phyloP scores from a whole-genome alignment of 768 basidiomycete genomes.

The Kwoniella botswanensis region DNA sequence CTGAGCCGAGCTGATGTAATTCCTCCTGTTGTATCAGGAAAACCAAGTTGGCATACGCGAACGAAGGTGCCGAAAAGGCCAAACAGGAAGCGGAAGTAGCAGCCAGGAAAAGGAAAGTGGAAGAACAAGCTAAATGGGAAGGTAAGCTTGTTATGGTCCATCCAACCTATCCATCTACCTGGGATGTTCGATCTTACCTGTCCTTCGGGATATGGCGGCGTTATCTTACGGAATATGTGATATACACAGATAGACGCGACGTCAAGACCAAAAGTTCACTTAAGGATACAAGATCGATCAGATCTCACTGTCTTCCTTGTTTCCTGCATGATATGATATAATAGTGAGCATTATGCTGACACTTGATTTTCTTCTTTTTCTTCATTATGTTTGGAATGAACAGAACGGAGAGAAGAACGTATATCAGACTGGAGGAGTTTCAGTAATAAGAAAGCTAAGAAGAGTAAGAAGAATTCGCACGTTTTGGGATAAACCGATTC shows the following conservation, averaged over 20 bases:
- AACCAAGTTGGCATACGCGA: conserved; percentile 53
- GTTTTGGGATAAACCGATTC: conserved; percentile 46
- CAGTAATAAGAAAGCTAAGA: conserved; percentile 44
- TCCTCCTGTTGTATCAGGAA: conserved; percentile 29
- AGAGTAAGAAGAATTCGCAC: conserved; percentile 54
- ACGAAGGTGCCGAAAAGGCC: conserved; percentile 57
- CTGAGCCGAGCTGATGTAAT: conserved; percentile 3
- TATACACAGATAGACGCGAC: conserved; percentile 1
- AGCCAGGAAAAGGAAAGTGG: conserved; percentile 52
- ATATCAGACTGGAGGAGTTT: conserved; percentile 54
- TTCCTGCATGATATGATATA: background rate
- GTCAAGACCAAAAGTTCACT: background rate
- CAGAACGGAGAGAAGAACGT: conserved; percentile 55
- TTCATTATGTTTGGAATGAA: background rate
- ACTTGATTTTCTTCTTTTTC: conserved; percentile 15
- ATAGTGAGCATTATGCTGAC: conserved; percentile 25
- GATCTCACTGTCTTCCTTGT: background rate
- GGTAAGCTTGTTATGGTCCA: conserved; percentile 35
- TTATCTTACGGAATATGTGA: conserved; percentile 22
- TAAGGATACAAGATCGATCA: background rate
- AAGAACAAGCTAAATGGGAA: conserved; percentile 56
- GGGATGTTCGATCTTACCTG: conserved; percentile 4
- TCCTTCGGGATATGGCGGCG: conserved; percentile 20
- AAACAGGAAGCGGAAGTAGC: conserved; percentile 49
- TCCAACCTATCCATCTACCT: background rate